Base-by-base conservation (phyloP, 129 eudicot species). In the Chrysanthemum lavandulifolium region DNA sequence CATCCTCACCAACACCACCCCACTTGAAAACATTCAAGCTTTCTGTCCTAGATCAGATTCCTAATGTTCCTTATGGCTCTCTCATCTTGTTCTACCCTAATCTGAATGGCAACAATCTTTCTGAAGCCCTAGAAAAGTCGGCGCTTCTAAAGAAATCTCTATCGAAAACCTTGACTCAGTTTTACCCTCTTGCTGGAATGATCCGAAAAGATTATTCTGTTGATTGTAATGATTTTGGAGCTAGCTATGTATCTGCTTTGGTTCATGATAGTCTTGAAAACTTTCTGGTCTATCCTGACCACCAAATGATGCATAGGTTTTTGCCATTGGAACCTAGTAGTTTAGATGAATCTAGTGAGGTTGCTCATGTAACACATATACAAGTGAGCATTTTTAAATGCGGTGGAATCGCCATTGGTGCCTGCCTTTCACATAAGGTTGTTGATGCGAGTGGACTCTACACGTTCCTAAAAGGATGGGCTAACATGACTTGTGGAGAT, bases 381-480 rank as follows among this genome's bases (percentile, higher is more conserved):
- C 82, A 71, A 40, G 52, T 71, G 52, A 78, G 65, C 77, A 45
- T 71, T 14, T 78, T 71, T 43, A 14, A 78, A 25, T 71, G 77
- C 45, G 77, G 82, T 40, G 82, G 77, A 6, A 78, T 71, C 12
- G 68, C 67, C 4, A 78, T 78, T 12, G 77, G 73, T 8, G 1
- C 64, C 4, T 70, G 76, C 40, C 23, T 71, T 55, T 78, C 71
- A 0, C 82, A 78, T 61, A 78, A 64, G 49, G 64, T 88, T 58
- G 70, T 83, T 63, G 95, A 88, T 73, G 95, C 88, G 18, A 54
- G 78, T 50, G 77, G 79, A 12, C 61, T 85, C 3, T 54, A 64
- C 67, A 72, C 74, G 3, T 88, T 88, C 68, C 13, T 85, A 6
- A 83, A 70, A 58, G 53, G 67, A 18, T 88, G 95, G 95, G 62